Percentiles rank a stretch among this genome's conserved stretches.
Evolutionary conservation across 306 rosid genomes (phyloP).

Genomic region (Trifolium dubium): DNA sequence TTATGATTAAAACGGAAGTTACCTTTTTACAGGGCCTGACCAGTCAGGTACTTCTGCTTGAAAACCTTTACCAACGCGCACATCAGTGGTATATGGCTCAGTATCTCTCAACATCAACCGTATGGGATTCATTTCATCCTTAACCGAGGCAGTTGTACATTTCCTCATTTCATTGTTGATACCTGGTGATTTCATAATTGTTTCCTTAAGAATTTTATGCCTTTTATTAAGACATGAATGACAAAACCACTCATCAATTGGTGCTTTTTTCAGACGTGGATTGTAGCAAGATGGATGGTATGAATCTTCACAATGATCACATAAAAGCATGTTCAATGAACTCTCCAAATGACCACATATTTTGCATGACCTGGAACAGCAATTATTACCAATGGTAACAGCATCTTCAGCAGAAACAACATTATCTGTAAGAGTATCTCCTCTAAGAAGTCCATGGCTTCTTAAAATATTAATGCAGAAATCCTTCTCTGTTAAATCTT

Average conservation of each 20-base stretch:
- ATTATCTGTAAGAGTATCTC: constrained; percentile 38
- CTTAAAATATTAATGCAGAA: constrained; percentile 72
- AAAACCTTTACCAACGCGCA: constrained; percentile 92
- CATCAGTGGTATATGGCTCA: constrained; percentile 58
- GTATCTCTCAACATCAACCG: constrained; percentile 64
- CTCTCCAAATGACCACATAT: constrained; percentile 63
- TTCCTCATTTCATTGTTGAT: constrained; percentile 52
- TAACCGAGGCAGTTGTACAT: constrained; percentile 50
- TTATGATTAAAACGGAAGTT: constrained; percentile 45
- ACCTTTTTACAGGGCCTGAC: constrained; percentile 73
- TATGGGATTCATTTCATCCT: constrained; percentile 60
- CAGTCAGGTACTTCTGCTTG: constrained; percentile 87
- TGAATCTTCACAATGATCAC: constrained; percentile 91
- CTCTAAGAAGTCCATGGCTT: constrained; percentile 67
- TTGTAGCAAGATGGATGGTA: constrained; percentile 77
- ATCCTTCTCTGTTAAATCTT: constrained; percentile 69
- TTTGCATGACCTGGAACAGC: constrained; percentile 66
- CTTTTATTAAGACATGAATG: constrained; percentile 70
- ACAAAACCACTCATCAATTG: constrained; percentile 91
- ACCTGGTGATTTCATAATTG: constrained; percentile 46
- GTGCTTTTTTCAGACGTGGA: constrained; percentile 61
- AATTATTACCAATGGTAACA: constrained; percentile 44
- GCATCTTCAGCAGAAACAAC: constrained; percentile 47
- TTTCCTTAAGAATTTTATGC: constrained; percentile 60
- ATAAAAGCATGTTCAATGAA: constrained; percentile 69